A percentile compares a stretch with the other conserved stretches of the same genome.
Conservation (phyloP, 169 alveolate species). For the Plasmodium berghei region DNA sequence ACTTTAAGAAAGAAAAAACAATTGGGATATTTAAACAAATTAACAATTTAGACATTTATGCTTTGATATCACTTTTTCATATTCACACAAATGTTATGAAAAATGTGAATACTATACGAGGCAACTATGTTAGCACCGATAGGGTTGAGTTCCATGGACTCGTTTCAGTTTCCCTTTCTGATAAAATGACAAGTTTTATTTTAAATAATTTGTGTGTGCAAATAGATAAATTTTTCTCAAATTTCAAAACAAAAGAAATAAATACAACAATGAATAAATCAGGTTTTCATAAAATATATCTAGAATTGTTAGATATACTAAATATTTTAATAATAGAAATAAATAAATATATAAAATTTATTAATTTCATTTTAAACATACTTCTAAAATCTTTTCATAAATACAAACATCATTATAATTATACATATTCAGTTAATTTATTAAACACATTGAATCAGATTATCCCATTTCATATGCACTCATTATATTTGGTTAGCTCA, state of each 20-base stretch:
- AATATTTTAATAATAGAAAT: slow-evolving; percentile 20
- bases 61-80: slow-evolving; percentile 16
- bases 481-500: neutral
- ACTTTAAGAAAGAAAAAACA: neutral
- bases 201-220: slow-evolving; percentile 25
- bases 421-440: slow-evolving; percentile 36
- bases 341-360: slow-evolving; percentile 15
- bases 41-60: slow-evolving; percentile 21
- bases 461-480: slow-evolving; percentile 10
- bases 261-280: slow-evolving; percentile 10
- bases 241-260: neutral
- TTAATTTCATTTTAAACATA: slow-evolving; percentile 27
- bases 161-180: neutral
- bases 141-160: no score
- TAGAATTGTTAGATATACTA: slow-evolving; percentile 45
- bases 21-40: neutral
- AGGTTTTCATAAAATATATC: slow-evolving; percentile 20
- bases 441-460: slow-evolving; percentile 26
- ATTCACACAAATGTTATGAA: slow-evolving; percentile 8
- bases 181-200: slow-evolving; percentile 15
- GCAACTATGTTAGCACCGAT: no score
- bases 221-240: slow-evolving; percentile 15
- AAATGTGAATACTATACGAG: no score
- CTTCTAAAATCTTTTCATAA: slow-evolving; percentile 13
- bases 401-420: slow-evolving; percentile 56